Percentiles rank a stretch among this genome's conserved stretches.
Evolutionary conservation across 2,329 filamentous ascomycete species (phyloP).

Genomic region (Thelonectria discophora): DNA sequence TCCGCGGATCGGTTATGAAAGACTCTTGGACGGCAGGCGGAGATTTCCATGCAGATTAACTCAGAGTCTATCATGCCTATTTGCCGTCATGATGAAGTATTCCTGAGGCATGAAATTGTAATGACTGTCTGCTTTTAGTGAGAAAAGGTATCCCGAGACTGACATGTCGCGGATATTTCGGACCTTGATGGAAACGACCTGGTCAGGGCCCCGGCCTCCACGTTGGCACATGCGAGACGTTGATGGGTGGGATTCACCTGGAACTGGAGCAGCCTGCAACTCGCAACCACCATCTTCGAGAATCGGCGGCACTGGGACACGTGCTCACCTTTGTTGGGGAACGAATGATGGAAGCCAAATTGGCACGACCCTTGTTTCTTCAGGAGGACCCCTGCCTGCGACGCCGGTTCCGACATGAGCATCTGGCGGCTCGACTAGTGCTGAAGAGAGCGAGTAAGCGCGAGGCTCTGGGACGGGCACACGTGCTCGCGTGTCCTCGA

Average conservation of each 20-base stretch:
- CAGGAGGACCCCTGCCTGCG: conserved; percentile 11
- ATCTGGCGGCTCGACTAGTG: conserved; percentile 12
- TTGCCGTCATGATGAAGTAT: too few species aligned
- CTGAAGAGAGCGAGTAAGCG: conserved; percentile 13
- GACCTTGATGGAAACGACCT: not conserved
- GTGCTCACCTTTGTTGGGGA: conserved; percentile 35
- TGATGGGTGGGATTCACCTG: conserved; percentile 41
- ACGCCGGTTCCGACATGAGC: conserved; percentile 11
- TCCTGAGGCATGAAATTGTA: too few species aligned
- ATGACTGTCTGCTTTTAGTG: too few species aligned
- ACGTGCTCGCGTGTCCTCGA: conserved; percentile 41
- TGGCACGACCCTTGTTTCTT: conserved; percentile 23
- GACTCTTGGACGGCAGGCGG: too few species aligned
- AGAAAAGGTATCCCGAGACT: too few species aligned
- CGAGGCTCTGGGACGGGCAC: conserved; percentile 29
- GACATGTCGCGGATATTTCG: too few species aligned
- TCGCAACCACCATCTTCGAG: conserved; percentile 5
- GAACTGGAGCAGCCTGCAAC: conserved; percentile 19
- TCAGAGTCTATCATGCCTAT: too few species aligned
- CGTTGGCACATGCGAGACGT: conserved; percentile 38
- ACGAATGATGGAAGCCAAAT: conserved; percentile 32
- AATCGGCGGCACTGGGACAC: conserved; percentile 28
- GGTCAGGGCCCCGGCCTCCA: conserved; percentile 26
- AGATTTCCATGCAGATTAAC: too few species aligned
- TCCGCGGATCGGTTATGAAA: too few species aligned